Percentiles rank a stretch among this genome's conserved stretches.
These are phyloP conservation scores for Penicillium cataractarum DNA, from an alignment of 495 filamentous ascomycete genomes.

Conservation along the genomic window DNA sequence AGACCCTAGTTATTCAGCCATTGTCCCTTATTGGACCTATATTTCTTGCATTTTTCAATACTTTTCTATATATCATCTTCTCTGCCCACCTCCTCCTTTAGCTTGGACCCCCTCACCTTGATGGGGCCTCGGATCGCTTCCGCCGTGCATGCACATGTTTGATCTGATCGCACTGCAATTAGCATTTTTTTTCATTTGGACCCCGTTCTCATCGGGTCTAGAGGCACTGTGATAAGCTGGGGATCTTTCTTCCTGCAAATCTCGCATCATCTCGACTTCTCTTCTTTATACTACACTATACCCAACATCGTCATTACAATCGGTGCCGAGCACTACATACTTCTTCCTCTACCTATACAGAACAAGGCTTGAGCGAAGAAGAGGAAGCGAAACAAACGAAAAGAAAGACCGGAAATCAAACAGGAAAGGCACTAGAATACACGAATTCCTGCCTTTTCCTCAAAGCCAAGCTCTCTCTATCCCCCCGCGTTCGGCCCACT, in stretches of 20 bases:
- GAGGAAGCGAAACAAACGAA: neutral
- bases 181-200: neutral
- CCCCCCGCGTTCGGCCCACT: constrained; percentile 13
- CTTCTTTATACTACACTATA: constrained; percentile 6
- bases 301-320: too few species aligned
- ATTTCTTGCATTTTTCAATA: neutral
- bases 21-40: constrained; percentile 4
- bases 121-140: constrained; percentile 27
- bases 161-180: constrained; percentile 12
- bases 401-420: neutral
- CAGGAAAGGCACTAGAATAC: neutral
- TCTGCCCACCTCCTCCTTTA: constrained; percentile 2
- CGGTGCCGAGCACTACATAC: neutral
- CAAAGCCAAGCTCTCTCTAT: neutral
- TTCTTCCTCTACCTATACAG: neutral
- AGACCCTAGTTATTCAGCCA: neutral
- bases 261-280: constrained; percentile 4
- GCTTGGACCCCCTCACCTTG: constrained; percentile 5
- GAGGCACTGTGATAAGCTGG: constrained; percentile 2
- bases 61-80: neutral
- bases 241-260: neutral
- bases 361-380: neutral
- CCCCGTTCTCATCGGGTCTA: constrained; percentile 3
- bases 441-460: neutral
- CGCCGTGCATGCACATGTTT: constrained; percentile 21